Evolutionary conservation across 208 protist genomes (phyloP).

Genomic region (Leishmania major): DNA sequence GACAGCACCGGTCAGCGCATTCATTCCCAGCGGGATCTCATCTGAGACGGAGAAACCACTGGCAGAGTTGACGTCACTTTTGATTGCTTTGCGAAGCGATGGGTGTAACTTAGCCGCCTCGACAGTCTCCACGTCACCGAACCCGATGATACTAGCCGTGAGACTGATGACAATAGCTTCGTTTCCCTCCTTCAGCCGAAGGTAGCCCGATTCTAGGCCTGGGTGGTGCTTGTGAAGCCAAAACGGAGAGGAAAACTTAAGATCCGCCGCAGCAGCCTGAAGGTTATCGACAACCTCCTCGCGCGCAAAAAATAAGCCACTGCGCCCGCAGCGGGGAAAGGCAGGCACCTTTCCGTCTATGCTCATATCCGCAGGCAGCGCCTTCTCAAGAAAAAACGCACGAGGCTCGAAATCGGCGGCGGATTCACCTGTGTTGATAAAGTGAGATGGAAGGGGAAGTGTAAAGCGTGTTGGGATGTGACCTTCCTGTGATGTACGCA

Average conservation of each 20-base stretch:
- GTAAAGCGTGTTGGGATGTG: slow-evolving; percentile 37
- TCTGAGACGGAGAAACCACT: slow-evolving; percentile 17
- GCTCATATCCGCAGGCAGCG: not conserved
- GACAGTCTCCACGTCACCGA: slow-evolving; percentile 64
- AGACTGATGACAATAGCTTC: slow-evolving; percentile 86
- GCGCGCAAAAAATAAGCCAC: slow-evolving; percentile 80
- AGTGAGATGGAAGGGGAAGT: slow-evolving; percentile 74
- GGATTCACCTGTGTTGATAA: slow-evolving; percentile 60
- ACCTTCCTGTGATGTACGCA: slow-evolving; percentile 26
- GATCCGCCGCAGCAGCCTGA: slow-evolving; percentile 68
- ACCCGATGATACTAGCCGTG: slow-evolving; percentile 58
- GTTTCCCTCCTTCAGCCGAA: slow-evolving; percentile 70
- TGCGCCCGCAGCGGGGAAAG: slow-evolving; percentile 71
- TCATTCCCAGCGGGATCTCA: slow-evolving; percentile 72
- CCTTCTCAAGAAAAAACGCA: slow-evolving; percentile 66
- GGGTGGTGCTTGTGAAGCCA: slow-evolving; percentile 78
- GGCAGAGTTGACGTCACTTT: not conserved
- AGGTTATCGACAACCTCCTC: slow-evolving; percentile 92
- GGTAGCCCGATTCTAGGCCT: slow-evolving; percentile 62
- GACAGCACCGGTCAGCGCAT: slow-evolving; percentile 74
- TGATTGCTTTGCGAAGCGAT: slow-evolving; percentile 33
- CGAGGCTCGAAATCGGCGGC: slow-evolving; percentile 55
- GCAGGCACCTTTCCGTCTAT: not conserved
- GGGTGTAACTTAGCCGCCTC: slow-evolving; percentile 54
- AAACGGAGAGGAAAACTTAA: slow-evolving; percentile 84